Evolutionary conservation across 1,284 basidiomycete genomes (phyloP).

Genomic region (Phellinidium pouzarii): DNA sequence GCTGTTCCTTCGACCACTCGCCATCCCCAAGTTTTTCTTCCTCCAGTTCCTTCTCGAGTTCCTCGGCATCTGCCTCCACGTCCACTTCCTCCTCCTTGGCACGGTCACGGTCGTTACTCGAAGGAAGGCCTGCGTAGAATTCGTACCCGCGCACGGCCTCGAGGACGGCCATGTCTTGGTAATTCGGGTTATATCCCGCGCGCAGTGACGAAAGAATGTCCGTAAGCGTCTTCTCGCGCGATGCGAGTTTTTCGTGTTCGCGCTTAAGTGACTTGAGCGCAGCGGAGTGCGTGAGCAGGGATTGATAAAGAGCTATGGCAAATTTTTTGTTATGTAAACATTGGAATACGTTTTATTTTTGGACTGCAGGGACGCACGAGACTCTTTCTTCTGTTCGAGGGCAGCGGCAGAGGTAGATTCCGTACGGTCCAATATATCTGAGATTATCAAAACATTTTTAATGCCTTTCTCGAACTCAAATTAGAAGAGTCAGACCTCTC

Average conservation of each 20-base stretch:
- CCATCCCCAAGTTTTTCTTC: slow-evolving; percentile 43
- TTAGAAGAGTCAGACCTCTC: slow-evolving; percentile 39
- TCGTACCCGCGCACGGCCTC: slow-evolving; percentile 95
- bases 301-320: slow-evolving; percentile 74
- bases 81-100: slow-evolving; percentile 35
- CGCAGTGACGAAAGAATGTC: slow-evolving; percentile 80
- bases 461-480: slow-evolving; percentile 6
- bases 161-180: slow-evolving; percentile 98
- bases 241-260: slow-evolving; percentile 65
- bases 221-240: slow-evolving; percentile 74
- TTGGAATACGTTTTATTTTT: not conserved
- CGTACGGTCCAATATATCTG: slow-evolving; percentile 62
- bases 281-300: slow-evolving; percentile 66
- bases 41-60: slow-evolving; percentile 26
- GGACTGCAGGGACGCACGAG: slow-evolving; percentile 63
- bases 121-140: slow-evolving; percentile 64
- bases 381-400: slow-evolving; percentile 76
- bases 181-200: slow-evolving; percentile 93
- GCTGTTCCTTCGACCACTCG: slow-evolving; percentile 46
- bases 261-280: slow-evolving; percentile 73
- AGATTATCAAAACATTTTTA: not conserved
- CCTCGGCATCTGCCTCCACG: slow-evolving; percentile 22
- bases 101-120: slow-evolving; percentile 45
- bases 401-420: slow-evolving; percentile 70
- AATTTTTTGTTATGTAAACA: no score